phyloP scores from a whole-genome alignment of 805 yeast species.

The Kazachstania africana region DNA sequence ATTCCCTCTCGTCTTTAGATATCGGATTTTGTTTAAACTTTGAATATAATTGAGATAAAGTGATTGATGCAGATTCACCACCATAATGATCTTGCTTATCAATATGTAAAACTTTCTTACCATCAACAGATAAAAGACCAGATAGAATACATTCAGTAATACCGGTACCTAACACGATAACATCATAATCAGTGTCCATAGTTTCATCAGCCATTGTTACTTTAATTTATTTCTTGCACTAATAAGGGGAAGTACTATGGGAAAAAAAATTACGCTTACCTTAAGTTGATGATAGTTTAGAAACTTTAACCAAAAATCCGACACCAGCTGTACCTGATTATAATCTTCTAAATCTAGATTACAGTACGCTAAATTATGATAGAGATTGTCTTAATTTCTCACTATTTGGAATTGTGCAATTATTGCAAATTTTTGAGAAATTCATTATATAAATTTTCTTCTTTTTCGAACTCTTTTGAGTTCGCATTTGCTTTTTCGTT shows the following conservation, averaged over 20 bases:
- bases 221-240: background rate
- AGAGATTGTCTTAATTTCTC: no score
- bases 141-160: slow-evolving; percentile 92
- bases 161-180: slow-evolving; percentile 90
- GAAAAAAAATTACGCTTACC: background rate
- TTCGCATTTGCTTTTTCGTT: no score
- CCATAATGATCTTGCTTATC: slow-evolving; percentile 96
- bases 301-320: background rate
- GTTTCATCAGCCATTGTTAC: slow-evolving; percentile 15
- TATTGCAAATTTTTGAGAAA: no score
- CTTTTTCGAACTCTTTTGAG: no score
- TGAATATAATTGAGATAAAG: slow-evolving; percentile 53
- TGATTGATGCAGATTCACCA: slow-evolving; percentile 79
- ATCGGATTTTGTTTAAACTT: slow-evolving; percentile 79
- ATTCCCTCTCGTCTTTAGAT: slow-evolving; percentile 52
- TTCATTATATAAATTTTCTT: no score
- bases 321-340: no score
- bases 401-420: no score
- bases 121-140: slow-evolving; percentile 92
- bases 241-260: background rate
- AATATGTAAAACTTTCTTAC: slow-evolving; percentile 91
- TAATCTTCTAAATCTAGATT: no score
- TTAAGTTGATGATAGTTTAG: background rate
- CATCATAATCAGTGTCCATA: slow-evolving; percentile 96
- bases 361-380: no score